phyloP scores from a whole-genome alignment of 352 stramenopile genomes.

The Phytophthora agathidicida region DNA sequence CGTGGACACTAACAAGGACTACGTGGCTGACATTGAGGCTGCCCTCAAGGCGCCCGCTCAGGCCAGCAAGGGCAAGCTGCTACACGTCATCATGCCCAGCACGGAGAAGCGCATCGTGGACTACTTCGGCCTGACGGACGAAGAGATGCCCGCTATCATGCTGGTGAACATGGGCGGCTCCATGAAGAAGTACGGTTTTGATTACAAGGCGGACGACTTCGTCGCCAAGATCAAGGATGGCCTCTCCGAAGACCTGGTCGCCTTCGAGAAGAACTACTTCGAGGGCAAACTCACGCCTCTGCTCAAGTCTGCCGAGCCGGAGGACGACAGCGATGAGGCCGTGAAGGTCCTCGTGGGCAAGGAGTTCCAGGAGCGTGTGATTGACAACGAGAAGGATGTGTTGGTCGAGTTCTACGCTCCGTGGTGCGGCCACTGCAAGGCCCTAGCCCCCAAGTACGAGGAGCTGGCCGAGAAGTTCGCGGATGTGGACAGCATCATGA shows the following conservation, averaged over 20 bases:
- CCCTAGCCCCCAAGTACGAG: slow-evolving; percentile 91
- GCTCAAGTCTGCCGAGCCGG: slow-evolving; percentile 93
- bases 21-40: slow-evolving; percentile 60
- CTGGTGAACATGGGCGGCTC: slow-evolving; percentile 91
- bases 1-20: slow-evolving; percentile 71
- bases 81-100: slow-evolving; percentile 90
- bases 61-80: slow-evolving; percentile 88
- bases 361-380: slow-evolving; percentile 90
- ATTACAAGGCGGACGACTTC: slow-evolving; percentile 78
- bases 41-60: slow-evolving; percentile 68
- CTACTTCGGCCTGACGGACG: slow-evolving; percentile 92
- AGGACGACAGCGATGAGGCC: slow-evolving; percentile 86
- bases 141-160: slow-evolving; percentile 86
- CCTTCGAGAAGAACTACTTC: slow-evolving; percentile 88
- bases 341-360: slow-evolving; percentile 95
- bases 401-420: slow-evolving; percentile 93
- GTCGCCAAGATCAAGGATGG: slow-evolving; percentile 64
- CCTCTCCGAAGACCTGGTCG: slow-evolving; percentile 57
- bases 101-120: slow-evolving; percentile 92
- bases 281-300: slow-evolving; percentile 84
- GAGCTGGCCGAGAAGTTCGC: slow-evolving; percentile 90
- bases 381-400: slow-evolving; percentile 90
- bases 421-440: slow-evolving; percentile 93
- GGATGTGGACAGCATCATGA: slow-evolving; percentile 91
- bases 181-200: slow-evolving; percentile 94